A percentile compares a stretch with the other conserved stretches of the same genome.
These are phyloP conservation scores for Dissophora globulifera DNA, from an alignment of 192 early-diverging fungal species.

Conservation along the genomic window DNA sequence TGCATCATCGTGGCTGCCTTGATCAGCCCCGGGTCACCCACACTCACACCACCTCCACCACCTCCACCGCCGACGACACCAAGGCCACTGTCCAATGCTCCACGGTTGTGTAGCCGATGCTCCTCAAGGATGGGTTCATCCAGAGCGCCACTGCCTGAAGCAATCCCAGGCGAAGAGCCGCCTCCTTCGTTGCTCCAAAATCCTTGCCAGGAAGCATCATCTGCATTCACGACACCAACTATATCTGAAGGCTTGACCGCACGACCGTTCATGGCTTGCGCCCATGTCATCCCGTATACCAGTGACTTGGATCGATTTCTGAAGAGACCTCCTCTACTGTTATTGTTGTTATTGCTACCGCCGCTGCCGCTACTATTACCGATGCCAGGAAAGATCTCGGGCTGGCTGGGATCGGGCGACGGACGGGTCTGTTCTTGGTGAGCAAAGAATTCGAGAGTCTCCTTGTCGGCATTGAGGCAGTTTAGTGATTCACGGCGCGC, in stretches of 20 bases:
- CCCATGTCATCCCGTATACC: slow-evolving; percentile 43
- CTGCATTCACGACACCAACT: slow-evolving; percentile 26
- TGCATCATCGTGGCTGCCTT: background rate
- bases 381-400: slow-evolving; percentile 8
- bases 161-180: no score
- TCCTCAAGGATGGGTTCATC: no score
- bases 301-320: slow-evolving; percentile 43
- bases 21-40: slow-evolving; percentile 4
- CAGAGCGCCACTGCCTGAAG: no score
- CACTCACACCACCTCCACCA: background rate
- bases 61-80: background rate
- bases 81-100: background rate
- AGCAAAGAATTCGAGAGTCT: slow-evolving; percentile 47
- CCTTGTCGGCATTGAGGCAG: slow-evolving; percentile 52
- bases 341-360: no score
- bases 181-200: slow-evolving; percentile 8
- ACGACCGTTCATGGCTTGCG: slow-evolving; percentile 46
- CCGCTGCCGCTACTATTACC: no score
- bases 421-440: slow-evolving; percentile 37
- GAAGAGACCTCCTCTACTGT: background rate
- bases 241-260: slow-evolving; percentile 26
- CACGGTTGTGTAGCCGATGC: slow-evolving; percentile 19
- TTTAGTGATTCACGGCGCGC: slow-evolving; percentile 52
- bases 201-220: slow-evolving; percentile 23
- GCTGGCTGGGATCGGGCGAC: background rate